Evolutionary conservation across 2,329 filamentous ascomycete genomes (phyloP).

Genomic region (Aspergillus proliferans): DNA sequence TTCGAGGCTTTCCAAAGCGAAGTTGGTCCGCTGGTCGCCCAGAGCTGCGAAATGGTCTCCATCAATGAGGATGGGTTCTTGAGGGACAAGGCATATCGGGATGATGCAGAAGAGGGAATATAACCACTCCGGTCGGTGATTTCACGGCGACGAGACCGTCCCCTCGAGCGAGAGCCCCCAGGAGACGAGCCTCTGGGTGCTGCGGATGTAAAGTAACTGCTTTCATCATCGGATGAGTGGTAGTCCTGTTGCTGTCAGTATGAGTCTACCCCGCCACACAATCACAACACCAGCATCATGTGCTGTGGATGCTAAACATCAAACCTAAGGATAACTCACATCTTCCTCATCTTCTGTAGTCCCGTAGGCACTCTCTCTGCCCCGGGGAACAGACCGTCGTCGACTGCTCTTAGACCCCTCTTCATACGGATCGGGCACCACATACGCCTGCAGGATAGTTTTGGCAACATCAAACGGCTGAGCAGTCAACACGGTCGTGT

Average conservation of each 20-base stretch:
- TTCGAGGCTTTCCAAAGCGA: conserved; percentile 95
- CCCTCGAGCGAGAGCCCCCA: conserved; percentile 33
- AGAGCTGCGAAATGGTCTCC: conserved; percentile 80
- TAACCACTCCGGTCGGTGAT: conserved; percentile 43
- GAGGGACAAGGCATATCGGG: conserved; percentile 61
- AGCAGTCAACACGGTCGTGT: conserved; percentile 78
- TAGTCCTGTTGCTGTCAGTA: conserved; percentile 22
- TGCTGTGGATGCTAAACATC: background rate
- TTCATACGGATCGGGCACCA: conserved; percentile 37
- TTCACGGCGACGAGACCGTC: conserved; percentile 26
- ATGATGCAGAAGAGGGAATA: conserved; percentile 33
- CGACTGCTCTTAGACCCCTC: conserved; percentile 21
- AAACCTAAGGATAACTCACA: conserved; percentile 14
- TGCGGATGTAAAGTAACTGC: conserved; percentile 73
- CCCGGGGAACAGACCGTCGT: conserved; percentile 18
- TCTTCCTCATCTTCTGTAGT: conserved; percentile 21
- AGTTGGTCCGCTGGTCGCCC: conserved; percentile 81
- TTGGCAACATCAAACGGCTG: conserved; percentile 98
- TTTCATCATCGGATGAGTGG: conserved; percentile 64
- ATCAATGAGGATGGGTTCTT: conserved; percentile 73
- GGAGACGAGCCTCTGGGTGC: conserved; percentile 38
- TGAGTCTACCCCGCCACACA: background rate
- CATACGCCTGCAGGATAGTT: conserved; percentile 75
- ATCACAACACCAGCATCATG: background rate
- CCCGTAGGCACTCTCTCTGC: conserved; percentile 4